phyloP scores from a whole-genome alignment of 805 yeast species.

The Saturnispora serradocipensis region DNA sequence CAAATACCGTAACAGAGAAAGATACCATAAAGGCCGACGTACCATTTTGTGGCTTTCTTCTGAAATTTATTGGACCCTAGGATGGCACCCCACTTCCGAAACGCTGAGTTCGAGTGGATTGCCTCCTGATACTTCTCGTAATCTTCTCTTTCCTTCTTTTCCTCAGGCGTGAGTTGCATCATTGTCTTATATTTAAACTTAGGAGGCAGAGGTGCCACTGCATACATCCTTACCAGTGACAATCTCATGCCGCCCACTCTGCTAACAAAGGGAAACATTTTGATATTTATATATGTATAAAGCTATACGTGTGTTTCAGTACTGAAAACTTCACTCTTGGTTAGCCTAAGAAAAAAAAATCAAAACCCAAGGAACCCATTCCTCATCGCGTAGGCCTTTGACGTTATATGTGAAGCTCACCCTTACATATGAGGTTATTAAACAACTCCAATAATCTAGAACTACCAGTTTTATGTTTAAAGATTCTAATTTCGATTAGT shows the following conservation, averaged over 20 bases:
- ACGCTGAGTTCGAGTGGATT: conserved; percentile 25
- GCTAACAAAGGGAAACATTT: background rate
- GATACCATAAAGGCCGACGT: conserved; percentile 49
- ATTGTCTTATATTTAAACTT: conserved; percentile 23
- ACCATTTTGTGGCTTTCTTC: conserved; percentile 52
- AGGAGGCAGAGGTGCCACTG: conserved; percentile 15
- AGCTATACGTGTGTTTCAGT: too few species aligned
- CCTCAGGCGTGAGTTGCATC: conserved; percentile 23
- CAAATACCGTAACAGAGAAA: conserved; percentile 51
- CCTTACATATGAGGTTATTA: too few species aligned
- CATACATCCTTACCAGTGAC: background rate
- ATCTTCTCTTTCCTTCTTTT: conserved; percentile 23
- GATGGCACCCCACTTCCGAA: conserved; percentile 43
- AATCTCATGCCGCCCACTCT: background rate
- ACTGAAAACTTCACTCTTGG: background rate
- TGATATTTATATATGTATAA: background rate
- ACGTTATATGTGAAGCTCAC: too few species aligned
- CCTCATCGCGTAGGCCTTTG: background rate
- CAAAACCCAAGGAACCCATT: background rate
- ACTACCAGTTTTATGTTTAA: too few species aligned
- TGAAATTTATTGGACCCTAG: conserved; percentile 48
- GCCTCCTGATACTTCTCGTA: conserved; percentile 26
- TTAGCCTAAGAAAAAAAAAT: background rate
- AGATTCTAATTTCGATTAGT: too few species aligned
- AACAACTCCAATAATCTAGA: too few species aligned